Conservation (phyloP, 31 red algal genomes). For the Odonthalia washingtoniensis region DNA sequence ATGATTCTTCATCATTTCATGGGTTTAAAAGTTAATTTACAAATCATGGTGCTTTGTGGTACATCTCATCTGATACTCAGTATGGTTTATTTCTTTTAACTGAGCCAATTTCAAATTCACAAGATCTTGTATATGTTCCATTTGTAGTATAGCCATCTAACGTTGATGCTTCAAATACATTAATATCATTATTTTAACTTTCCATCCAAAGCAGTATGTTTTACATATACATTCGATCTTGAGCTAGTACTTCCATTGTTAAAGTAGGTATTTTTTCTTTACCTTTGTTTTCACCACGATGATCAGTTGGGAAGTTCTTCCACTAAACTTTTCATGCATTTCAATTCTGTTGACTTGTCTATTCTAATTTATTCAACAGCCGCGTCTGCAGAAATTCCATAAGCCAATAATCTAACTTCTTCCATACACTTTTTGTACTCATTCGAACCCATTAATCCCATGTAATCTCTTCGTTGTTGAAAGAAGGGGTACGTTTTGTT, state of each 20-base stretch:
- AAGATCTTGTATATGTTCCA: constrained; percentile 9
- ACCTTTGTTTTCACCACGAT: constrained; percentile 23
- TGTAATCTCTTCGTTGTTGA: constrained; percentile 1
- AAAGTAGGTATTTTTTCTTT: constrained; percentile 23
- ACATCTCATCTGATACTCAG: constrained; percentile 16
- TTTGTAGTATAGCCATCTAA: constrained; percentile 5
- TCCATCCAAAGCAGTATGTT: constrained; percentile 28
- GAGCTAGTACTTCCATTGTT: constrained; percentile 24
- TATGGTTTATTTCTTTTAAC: constrained; percentile 10
- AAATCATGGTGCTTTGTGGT: constrained; percentile 31
- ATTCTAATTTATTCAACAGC: constrained; percentile 38
- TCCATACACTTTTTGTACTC: not conserved
- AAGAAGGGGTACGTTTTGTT: not conserved
- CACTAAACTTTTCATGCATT: constrained; percentile 39
- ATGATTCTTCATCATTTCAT: not conserved
- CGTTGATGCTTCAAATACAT: constrained; percentile 14
- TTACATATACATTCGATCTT: constrained; percentile 30
- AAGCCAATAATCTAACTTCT: constrained; percentile 1
- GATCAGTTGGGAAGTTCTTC: constrained; percentile 41
- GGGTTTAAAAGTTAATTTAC: not conserved
- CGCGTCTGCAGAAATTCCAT: constrained; percentile 40
- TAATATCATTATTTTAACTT: constrained; percentile 17
- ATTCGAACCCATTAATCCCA: not conserved
- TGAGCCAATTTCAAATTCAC: not conserved
- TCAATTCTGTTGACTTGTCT: constrained; percentile 22